Evolutionary conservation across 441 rosid species (phyloP).

Genomic region (Populus hybrid): DNA sequence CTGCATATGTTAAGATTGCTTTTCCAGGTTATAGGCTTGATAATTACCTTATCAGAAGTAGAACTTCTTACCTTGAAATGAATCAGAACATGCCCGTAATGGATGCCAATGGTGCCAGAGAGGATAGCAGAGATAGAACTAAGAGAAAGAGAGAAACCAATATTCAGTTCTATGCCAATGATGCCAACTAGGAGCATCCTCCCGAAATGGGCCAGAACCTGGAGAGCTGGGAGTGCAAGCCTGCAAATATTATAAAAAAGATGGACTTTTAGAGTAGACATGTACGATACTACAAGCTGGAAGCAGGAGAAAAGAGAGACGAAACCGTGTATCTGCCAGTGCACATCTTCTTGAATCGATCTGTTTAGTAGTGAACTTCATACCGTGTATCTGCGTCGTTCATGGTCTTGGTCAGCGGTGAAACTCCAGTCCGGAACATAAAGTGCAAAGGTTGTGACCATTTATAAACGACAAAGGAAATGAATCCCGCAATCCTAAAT

Average conservation of each 20-base stretch:
- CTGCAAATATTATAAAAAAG: constrained; percentile 20
- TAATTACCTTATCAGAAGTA: not conserved
- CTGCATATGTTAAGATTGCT: constrained; percentile 24
- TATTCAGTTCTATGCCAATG: not conserved
- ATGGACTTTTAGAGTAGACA: not conserved
- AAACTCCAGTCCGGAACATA: constrained; percentile 73
- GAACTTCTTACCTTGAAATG: constrained; percentile 55
- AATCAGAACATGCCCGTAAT: constrained; percentile 63
- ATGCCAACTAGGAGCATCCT: constrained; percentile 60
- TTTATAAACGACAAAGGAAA: constrained; percentile 46
- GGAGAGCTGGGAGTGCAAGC: constrained; percentile 63
- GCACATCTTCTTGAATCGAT: not conserved
- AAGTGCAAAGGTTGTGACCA: constrained; percentile 46
- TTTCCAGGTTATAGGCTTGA: not conserved
- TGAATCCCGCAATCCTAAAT: constrained; percentile 52
- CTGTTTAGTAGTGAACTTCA: not conserved
- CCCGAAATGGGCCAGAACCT: constrained; percentile 38
- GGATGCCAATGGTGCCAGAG: constrained; percentile 68
- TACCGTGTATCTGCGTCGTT: constrained; percentile 34
- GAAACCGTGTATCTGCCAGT: not conserved
- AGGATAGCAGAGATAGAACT: constrained; percentile 67
- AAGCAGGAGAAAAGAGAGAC: not conserved
- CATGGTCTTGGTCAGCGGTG: not conserved
- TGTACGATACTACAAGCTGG: too few relatives aligned
- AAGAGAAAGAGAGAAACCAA: not conserved